Evolutionary conservation across 2,329 filamentous ascomycete genomes (phyloP), one percentile per base, ranked within the genome.

Genomic region (Sclerotiophoma versabilis): DNA sequence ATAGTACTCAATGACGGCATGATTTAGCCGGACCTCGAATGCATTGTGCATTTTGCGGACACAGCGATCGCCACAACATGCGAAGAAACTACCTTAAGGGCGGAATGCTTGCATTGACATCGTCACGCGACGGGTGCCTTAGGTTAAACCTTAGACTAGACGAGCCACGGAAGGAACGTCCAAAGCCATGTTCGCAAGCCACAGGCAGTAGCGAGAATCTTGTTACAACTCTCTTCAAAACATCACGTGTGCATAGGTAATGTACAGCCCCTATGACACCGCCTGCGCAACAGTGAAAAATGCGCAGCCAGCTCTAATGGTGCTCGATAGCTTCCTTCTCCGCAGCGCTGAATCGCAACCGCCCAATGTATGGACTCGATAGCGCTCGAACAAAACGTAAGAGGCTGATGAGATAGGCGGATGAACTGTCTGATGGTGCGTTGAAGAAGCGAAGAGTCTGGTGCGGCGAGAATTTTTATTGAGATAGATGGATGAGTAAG

Each of bases 261-360:
- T 92, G 89, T 92, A 69, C 80, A 87, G 83, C 84, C 79, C 88
- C 86, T 92, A 89, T 92, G 90, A 93, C 89, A 87, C 90, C 85
- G 88, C 86, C 88, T 84, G 83, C 84, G 85, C 85, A 89, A 91
- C 80, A 73, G 75, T 71, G 51, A 80, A 65, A 78, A 83, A 83
- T 85, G 80, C 85, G 79, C 82, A 83, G 86, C 84, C 86, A 88
- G 86, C 81, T 89, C 86, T 89, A 88, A 88, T 87, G 83, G 84
- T 79, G 84, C 83, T 54, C 51, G 25, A 83, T 79, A 67, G 62
- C 64, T 72, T 82, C 75, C 72, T 74, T 86, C 83, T 86, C 68
- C 81, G 83, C 83, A 79, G 78, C 81, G 78, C 81, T 78, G 72
- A 80, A 86, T 86, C 84, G 82, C 83, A 84, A 80, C 62, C 64